Base-by-base conservation (phyloP, 768 basidiomycete genomes). In the Suillus sp. region DNA sequence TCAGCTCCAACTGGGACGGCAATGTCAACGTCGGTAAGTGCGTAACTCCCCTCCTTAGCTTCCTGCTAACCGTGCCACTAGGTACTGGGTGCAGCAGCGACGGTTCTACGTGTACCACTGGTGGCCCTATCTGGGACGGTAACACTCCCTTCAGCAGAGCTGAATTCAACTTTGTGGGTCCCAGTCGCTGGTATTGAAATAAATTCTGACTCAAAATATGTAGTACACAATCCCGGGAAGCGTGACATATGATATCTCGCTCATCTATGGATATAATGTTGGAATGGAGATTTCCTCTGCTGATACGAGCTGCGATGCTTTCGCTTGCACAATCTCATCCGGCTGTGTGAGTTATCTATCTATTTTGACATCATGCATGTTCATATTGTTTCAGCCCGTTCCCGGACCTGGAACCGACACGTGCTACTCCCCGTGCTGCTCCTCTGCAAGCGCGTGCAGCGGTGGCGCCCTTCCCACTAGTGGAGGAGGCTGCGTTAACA, bases 231-330 rank as follows among this genome's bases (percentile, higher is more conserved):
- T 71, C 14, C 67, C 72, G 1, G 73, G 73, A 7, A 48, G 43
- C 2, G 73, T 74, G 53, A 76, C 74, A 51, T 74, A 74, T 30
- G 74, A 76, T 35, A 75, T 76, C 27, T 76, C 73, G 22, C 67
- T 74, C 57, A 76, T 74, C 62, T 76, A 76, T 11, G 74, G 73
- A 0, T 74, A 74, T 62, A 76, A 76, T 14, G 73, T 76, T 22
- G 73, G 73, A 34, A 74, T 74, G 74, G n/a, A 76, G 54, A 76
- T 74, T 16, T 76, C 73, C 25, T 74, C 74, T 0, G 60, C 68
- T 1, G 69, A 76, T 42, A 0, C 11, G 2, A 51, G 60, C 58
- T 74, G 73, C n/a, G 73, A 74, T 13, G 66, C 64, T 18, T 74
- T 71, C 32, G 73, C 74, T n/a, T 74, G 74, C 43, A 76, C 69